phyloP scores from a whole-genome alignment of 441 rosid species.

The Croton setiger region DNA sequence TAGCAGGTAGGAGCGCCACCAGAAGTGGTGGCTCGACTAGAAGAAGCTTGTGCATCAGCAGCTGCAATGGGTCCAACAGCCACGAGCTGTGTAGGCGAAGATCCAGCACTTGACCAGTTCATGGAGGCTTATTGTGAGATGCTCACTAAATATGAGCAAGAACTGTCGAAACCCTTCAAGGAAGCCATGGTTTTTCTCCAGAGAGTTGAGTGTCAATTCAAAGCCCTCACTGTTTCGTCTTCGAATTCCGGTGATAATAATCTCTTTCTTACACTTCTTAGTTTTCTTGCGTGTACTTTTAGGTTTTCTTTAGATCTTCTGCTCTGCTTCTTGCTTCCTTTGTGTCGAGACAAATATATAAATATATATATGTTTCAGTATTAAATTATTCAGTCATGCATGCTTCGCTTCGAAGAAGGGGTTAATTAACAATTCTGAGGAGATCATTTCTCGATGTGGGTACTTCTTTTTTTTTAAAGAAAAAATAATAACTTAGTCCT shows the following conservation, averaged over 20 bases:
- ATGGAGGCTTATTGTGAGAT: slow-evolving; percentile 99
- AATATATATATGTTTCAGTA: not conserved
- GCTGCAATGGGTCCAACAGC: slow-evolving; percentile 33
- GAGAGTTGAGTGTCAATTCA: slow-evolving; percentile 83
- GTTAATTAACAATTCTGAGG: slow-evolving; percentile 6
- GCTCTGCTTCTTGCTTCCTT: not conserved
- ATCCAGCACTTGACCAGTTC: slow-evolving; percentile 97
- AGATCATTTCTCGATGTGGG: slow-evolving; percentile 20
- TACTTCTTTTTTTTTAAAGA: not conserved
- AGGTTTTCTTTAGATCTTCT: not conserved
- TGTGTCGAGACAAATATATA: no score
- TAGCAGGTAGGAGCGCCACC: slow-evolving; percentile 93
- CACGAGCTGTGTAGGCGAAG: slow-evolving; percentile 66
- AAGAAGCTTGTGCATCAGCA: slow-evolving; percentile 65
- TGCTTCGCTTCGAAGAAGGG: slow-evolving; percentile 19
- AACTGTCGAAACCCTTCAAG: slow-evolving; percentile 85
- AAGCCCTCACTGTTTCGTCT: slow-evolving; percentile 55
- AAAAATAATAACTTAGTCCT: not conserved
- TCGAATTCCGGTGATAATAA: slow-evolving; percentile 48
- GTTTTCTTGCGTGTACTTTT: not conserved
- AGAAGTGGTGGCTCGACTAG: slow-evolving; percentile 76
- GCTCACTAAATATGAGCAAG: slow-evolving; percentile 93
- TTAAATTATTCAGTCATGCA: slow-evolving; percentile 27
- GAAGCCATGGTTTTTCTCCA: slow-evolving; percentile 91
- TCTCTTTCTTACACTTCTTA: not conserved